These are phyloP conservation scores for Phytophthora agathidicida DNA, from an alignment of 352 stramenopile species.

Conservation along the genomic window DNA sequence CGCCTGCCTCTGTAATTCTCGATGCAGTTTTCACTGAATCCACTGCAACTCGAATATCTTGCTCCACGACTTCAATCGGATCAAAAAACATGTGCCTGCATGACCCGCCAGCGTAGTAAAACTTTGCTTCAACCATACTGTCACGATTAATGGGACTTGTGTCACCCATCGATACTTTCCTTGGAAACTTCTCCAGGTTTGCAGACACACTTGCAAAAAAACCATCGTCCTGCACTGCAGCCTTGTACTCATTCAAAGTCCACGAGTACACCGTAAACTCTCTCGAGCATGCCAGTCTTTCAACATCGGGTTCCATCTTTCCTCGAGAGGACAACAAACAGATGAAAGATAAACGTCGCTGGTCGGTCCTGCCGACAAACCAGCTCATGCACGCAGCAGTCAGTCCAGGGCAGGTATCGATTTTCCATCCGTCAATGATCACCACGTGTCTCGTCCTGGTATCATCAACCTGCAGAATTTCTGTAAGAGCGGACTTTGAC, in stretches of 20 bases:
- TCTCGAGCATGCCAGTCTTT: not conserved
- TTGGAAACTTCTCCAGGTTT: constrained; percentile 1
- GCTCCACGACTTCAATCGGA: not conserved
- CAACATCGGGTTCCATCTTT: not conserved
- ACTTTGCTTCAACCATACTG: constrained; percentile 17
- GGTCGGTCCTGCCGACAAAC: not conserved
- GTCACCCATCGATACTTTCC: no score
- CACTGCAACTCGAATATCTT: constrained; percentile 3
- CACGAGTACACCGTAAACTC: constrained; percentile 13
- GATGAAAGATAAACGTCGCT: constrained; percentile 15
- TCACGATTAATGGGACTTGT: constrained; percentile 3
- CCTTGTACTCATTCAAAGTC: constrained; percentile 14
- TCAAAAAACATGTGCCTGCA: constrained; percentile 24
- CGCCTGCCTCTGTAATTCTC: not conserved
- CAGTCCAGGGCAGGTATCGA: not conserved
- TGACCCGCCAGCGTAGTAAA: constrained; percentile 21
- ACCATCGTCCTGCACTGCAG: constrained; percentile 9
- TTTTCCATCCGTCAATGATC: constrained; percentile 17
- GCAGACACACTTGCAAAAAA: constrained; percentile 4
- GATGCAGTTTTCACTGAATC: constrained; percentile 2
- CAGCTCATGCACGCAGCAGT: not conserved
- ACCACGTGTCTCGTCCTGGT: constrained; percentile 2
- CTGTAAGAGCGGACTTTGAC: constrained; percentile 4
- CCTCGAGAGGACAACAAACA: not conserved
- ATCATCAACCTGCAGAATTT: constrained; percentile 4